Evolutionary conservation across 345 rosid species (phyloP), one percentile per base, ranked within the genome.

Genomic region (Nasturtium officinale): DNA sequence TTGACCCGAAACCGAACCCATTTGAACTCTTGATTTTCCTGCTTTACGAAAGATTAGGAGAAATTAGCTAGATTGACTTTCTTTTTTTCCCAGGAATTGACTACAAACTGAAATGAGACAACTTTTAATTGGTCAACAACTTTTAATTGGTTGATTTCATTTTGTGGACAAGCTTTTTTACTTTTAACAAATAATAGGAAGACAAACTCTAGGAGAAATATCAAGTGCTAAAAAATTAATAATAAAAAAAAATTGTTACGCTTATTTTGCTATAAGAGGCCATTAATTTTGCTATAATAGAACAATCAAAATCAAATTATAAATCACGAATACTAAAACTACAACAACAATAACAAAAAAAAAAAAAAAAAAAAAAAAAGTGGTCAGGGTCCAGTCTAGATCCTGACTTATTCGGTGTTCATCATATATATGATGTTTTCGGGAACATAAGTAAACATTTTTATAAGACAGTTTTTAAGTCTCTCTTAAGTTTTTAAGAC

Each of bases 1-100:
- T 65, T 79, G 85, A 15, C 77, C 68, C 28, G 81, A 58, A 45
- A 81, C 55, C 43, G 75, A 38, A 66, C 82, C 80, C 86, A 83
- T 80, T 47, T 56, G 17, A 5, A 12, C 10, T 4, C 18, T 16
- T 32, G 3, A 8, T 40, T 17, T 13, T 28, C 15, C 13, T 28
- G 9, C 9, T 15, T 40, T 15, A 54, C n/a, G n/a, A n/a, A n/a
- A n/a, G n/a, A n/a, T n/a, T n/a, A n/a, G n/a, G n/a, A n/a, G n/a
- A n/a, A n/a, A n/a, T n/a, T n/a, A n/a, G n/a, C n/a, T n/a, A n/a
- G n/a, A n/a, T n/a, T n/a, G n/a, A n/a, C n/a, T n/a, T n/a, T n/a
- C n/a, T n/a, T n/a, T n/a, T n/a, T n/a, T n/a, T n/a, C n/a, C n/a
- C n/a, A n/a, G n/a, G n/a, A n/a, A n/a, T n/a, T n/a, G n/a, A n/a